These are phyloP conservation scores for Aspergillus sparsus DNA, from an alignment of 495 filamentous ascomycete genomes.

Conservation along the genomic window DNA sequence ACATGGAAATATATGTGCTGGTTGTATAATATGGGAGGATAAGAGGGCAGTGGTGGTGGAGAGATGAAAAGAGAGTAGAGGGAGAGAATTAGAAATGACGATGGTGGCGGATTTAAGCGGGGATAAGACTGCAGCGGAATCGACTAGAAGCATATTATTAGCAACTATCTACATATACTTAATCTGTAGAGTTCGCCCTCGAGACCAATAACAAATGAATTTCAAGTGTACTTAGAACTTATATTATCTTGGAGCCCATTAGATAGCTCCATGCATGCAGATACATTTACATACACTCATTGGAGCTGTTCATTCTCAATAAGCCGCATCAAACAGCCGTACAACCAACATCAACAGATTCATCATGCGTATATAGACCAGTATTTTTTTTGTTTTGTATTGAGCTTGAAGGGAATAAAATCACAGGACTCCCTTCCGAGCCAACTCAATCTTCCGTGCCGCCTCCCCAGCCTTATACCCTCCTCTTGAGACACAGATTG, in stretches of 20 bases:
- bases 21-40: neutral
- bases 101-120: conserved; percentile 38
- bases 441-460: conserved; percentile 76
- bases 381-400: no score
- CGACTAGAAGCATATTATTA: neutral
- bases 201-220: no score
- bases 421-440: conserved; percentile 80
- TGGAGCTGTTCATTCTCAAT: no score
- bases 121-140: conserved; percentile 27
- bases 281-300: no score
- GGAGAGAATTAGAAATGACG: conserved; percentile 27
- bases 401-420: neutral
- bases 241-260: no score
- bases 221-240: no score
- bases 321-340: no score
- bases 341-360: no score
- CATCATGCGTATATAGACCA: no score
- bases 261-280: no score
- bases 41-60: neutral
- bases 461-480: conserved; percentile 77
- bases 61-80: neutral
- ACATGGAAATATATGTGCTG: conserved; percentile 27
- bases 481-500: conserved; percentile 78
- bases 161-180: neutral
- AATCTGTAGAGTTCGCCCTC: no score